Evolutionary conservation across 768 basidiomycete genomes (phyloP), one percentile per base, ranked within the genome.

Genomic region (Pholiota microspora): DNA sequence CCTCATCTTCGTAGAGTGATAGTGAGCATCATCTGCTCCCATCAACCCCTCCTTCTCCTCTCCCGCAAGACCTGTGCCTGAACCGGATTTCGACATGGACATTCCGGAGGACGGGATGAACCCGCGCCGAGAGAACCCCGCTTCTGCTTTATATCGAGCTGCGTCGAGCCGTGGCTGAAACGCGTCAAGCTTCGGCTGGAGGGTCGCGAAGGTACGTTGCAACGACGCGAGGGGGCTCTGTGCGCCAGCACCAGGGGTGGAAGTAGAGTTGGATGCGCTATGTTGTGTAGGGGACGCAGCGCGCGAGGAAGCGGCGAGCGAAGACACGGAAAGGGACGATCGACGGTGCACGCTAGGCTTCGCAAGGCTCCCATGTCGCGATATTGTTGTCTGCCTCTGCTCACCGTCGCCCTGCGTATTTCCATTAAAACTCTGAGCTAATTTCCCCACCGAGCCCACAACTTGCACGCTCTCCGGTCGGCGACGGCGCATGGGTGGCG

Each of bases 131-230:
- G 76, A 82, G 28, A 89, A 60, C 15, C 85, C 86, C 16, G 86
- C 87, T 66, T 88, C 86, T 0, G 85, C 86, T 67, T 88, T 88
- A 67, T 81, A 88, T 56, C 84, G 70, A 23, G 83, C 86, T 27
- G 80, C 79, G 53, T 88, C 85, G 23, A 87, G 64, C 40, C 71
- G 77, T 0, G 84, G 85, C 62, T 82, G 77, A 10, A 71, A 45
- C 40, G 60, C 55, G 15, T 67, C 65, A 3, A 70, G 51, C 34
- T 65, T 67, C 28, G 73, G 70, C 54, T 71, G 72, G n/a, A 79
- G 63, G 10, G 58, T 67, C 18, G 67, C 68, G 35, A 82, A 59
- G 52, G 78, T 78, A 24, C 72, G 70, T 58, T 81, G 78, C 29
- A 84, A 65, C n/a, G 46, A 58, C 46, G 29, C 47, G 48, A 60